Conservation (phyloP, 306 rosid species). For the Aeschynomene evenia region DNA sequence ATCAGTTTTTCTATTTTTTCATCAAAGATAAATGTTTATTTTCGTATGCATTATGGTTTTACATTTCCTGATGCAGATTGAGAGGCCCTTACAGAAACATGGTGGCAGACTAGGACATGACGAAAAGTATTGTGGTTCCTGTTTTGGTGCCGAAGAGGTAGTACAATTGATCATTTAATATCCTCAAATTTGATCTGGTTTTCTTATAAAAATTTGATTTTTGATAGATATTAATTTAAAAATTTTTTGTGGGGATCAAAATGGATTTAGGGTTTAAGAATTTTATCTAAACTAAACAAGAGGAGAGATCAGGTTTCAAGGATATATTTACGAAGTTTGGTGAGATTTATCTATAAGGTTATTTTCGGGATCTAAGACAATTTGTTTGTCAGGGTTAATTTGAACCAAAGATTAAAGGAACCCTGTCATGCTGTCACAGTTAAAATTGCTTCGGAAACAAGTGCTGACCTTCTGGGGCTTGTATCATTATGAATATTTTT, state of each 20-base stretch:
- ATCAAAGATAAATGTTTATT: background rate
- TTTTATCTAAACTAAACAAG: background rate
- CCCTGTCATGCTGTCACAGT: background rate
- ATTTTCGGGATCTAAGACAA: background rate
- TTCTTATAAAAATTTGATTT: slow-evolving; percentile 9
- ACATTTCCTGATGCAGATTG: slow-evolving; percentile 57
- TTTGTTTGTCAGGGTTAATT: background rate
- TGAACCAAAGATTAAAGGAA: slow-evolving; percentile 1
- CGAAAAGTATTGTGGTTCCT: slow-evolving; percentile 89
- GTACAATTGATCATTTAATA: slow-evolving; percentile 44
- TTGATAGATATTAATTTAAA: background rate
- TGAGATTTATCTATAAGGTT: background rate
- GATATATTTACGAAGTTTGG: background rate
- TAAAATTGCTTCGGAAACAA: no score
- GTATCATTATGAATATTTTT: no score
- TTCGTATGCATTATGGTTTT: background rate
- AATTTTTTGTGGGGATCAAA: background rate
- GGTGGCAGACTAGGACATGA: slow-evolving; percentile 91
- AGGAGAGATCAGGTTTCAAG: background rate
- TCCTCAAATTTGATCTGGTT: slow-evolving; percentile 23
- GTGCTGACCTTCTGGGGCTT: no score
- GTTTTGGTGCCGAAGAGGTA: slow-evolving; percentile 92
- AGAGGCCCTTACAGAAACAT: slow-evolving; percentile 85
- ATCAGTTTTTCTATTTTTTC: slow-evolving; percentile 2
- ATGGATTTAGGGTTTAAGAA: background rate